Evolutionary conservation across 805 yeast genomes (phyloP).

Genomic region (Metschnikowia koreensis): DNA sequence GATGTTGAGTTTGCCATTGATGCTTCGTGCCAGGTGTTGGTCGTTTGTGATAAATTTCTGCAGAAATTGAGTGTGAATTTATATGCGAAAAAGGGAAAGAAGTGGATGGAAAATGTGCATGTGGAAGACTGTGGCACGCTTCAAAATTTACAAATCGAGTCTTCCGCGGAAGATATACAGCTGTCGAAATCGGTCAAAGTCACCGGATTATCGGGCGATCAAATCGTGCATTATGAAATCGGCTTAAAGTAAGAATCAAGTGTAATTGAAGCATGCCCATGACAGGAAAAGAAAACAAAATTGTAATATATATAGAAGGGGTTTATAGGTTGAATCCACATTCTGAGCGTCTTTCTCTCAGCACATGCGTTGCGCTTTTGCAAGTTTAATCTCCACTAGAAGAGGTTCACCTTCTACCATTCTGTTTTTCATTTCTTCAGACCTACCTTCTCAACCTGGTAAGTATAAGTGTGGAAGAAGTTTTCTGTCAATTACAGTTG

Average conservation of each 20-base stretch:
- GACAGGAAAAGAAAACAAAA: too few species aligned
- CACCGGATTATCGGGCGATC: conserved; percentile 7
- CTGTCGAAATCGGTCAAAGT: conserved; percentile 6
- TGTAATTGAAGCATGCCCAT: not conserved
- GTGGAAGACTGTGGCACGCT: conserved; percentile 5
- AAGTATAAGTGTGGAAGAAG: too few species aligned
- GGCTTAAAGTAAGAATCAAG: not conserved
- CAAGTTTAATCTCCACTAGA: too few species aligned
- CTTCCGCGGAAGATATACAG: conserved; percentile 8
- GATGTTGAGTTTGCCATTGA: conserved; percentile 30
- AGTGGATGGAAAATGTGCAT: conserved; percentile 25
- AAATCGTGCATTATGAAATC: conserved; percentile 4
- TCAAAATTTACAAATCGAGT: conserved; percentile 2
- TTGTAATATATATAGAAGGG: too few species aligned
- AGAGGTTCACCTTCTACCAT: too few species aligned
- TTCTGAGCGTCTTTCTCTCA: too few species aligned
- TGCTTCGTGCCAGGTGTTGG: conserved; percentile 34
- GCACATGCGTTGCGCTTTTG: too few species aligned
- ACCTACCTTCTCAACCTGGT: too few species aligned
- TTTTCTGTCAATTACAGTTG: too few species aligned
- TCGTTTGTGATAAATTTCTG: conserved; percentile 18
- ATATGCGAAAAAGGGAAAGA: conserved; percentile 40
- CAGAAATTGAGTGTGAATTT: conserved; percentile 29
- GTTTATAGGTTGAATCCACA: too few species aligned
- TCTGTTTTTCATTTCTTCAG: too few species aligned